A percentile compares a stretch with the other conserved stretches of the same genome.
phyloP scores from a whole-genome alignment of 495 filamentous ascomycete species.

The Penicillium roqueforti region DNA sequence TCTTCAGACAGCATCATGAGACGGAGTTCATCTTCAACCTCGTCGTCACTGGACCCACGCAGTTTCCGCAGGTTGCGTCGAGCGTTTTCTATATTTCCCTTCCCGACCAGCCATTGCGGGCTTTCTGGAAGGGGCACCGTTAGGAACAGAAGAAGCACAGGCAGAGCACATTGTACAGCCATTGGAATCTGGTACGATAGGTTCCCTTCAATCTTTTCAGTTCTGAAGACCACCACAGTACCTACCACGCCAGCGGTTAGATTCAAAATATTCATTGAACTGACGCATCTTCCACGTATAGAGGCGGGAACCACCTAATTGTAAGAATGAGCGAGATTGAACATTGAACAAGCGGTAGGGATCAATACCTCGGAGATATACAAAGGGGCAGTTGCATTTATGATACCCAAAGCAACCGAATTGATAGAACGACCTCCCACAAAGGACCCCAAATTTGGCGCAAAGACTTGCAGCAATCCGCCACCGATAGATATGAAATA shows the following conservation, averaged over 20 bases:
- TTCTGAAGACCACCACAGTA: conserved; percentile 32
- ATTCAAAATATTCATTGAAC: conserved; percentile 36
- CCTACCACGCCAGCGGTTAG: conserved; percentile 34
- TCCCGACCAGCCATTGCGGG: conserved; percentile 59
- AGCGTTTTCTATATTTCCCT: conserved; percentile 39
- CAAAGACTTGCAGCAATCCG: conserved; percentile 36
- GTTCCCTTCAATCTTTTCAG: conserved; percentile 22
- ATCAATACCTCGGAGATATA: conserved; percentile 34
- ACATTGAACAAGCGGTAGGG: background rate
- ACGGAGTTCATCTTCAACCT: conserved; percentile 31
- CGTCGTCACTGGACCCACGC: conserved; percentile 30
- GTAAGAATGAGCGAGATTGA: background rate
- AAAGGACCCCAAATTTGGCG: conserved; percentile 33
- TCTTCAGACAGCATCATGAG: conserved; percentile 31
- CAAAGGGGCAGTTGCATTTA: conserved; percentile 35
- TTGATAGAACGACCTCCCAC: conserved; percentile 34
- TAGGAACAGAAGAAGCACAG: conserved; percentile 24
- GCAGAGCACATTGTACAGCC: conserved; percentile 32
- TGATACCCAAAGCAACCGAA: conserved; percentile 31
- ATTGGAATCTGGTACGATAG: conserved; percentile 33
- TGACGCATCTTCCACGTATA: conserved; percentile 36
- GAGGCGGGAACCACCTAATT: conserved; percentile 31
- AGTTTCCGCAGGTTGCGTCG: conserved; percentile 31
- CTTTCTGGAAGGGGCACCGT: conserved; percentile 51
- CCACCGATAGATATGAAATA: conserved; percentile 36